These are phyloP conservation scores for Phytopythium aichiense DNA, from an alignment of 352 stramenopile genomes.

Conservation along the genomic window DNA sequence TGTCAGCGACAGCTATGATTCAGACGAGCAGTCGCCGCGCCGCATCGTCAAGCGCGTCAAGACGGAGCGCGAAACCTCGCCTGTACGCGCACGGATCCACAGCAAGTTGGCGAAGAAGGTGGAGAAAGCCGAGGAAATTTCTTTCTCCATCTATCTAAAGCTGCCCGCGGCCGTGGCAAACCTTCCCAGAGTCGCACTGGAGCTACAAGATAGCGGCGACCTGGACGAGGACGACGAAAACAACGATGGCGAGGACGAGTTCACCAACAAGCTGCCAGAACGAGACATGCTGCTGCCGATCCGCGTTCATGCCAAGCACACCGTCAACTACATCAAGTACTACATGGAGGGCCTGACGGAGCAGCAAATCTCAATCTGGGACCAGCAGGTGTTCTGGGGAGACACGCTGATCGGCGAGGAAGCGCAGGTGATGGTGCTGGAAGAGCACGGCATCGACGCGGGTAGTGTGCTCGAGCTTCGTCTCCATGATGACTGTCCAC, in stretches of 20 bases:
- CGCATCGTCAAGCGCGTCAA: conserved; percentile 28
- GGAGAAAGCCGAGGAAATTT: conserved; percentile 37
- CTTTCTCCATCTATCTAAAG: conserved; percentile 66
- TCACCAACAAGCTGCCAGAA: neutral
- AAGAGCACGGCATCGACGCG: conserved; percentile 68
- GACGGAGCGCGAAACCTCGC: conserved; percentile 40
- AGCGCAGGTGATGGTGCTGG: conserved; percentile 62
- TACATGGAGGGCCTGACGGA: conserved; percentile 81
- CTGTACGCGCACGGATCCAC: conserved; percentile 51
- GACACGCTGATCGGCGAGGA: conserved; percentile 78
- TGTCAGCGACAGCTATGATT: conserved; percentile 15
- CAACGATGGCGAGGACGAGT: conserved; percentile 8
- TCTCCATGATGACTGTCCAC: conserved; percentile 69
- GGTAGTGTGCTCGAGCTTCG: conserved; percentile 63
- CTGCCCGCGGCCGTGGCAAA: conserved; percentile 55
- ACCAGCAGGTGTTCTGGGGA: conserved; percentile 76
- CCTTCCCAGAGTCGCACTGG: conserved; percentile 59
- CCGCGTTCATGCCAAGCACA: conserved; percentile 55
- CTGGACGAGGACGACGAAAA: conserved; percentile 24
- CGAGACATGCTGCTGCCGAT: conserved; percentile 48
- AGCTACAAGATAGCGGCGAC: conserved; percentile 52
- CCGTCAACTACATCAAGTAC: conserved; percentile 80
- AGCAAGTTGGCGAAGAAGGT: conserved; percentile 47
- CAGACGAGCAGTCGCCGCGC: conserved; percentile 22
- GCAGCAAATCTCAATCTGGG: conserved; percentile 76